Conservation (phyloP, 2,329 filamentous ascomycete genomes). For the Penicillium polonicum region DNA sequence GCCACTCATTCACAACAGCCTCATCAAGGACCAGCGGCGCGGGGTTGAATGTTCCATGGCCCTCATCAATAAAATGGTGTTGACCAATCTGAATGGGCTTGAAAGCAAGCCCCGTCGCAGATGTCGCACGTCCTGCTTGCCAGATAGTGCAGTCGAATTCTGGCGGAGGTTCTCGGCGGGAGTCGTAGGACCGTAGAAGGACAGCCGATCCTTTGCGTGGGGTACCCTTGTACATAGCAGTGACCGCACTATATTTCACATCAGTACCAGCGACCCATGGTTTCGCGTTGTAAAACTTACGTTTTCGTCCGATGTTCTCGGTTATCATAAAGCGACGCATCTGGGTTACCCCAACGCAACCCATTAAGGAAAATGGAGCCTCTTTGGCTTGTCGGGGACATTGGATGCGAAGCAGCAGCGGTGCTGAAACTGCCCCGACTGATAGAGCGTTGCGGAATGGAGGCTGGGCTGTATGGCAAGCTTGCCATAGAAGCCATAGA, state of each 20-base stretch:
- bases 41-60: constrained; percentile 87
- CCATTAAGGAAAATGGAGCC: constrained; percentile 46
- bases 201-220: constrained; percentile 65
- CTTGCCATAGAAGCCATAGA: constrained; percentile 52
- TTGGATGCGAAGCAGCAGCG: constrained; percentile 65
- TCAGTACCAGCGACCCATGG: constrained; percentile 14
- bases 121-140: constrained; percentile 95
- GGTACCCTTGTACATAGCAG: constrained; percentile 85
- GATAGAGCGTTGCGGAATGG: constrained; percentile 57
- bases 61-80: constrained; percentile 91
- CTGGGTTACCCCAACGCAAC: constrained; percentile 70
- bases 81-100: constrained; percentile 95
- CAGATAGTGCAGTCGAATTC: constrained; percentile 95
- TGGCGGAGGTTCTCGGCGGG: constrained; percentile 81
- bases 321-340: constrained; percentile 83
- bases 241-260: constrained; percentile 67
- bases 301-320: constrained; percentile 86
- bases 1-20: constrained; percentile 90
- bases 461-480: constrained; percentile 46
- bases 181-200: constrained; percentile 90
- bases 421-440: constrained; percentile 83
- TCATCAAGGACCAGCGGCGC: constrained; percentile 83
- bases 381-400: constrained; percentile 56
- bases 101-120: constrained; percentile 85
- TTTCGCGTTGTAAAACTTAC: constrained; percentile 48